A percentile compares a stretch with the other conserved stretches of the same genome.
phyloP scores from a whole-genome alignment of 2,329 filamentous ascomycete genomes.

The Colletotrichum plurivorum region DNA sequence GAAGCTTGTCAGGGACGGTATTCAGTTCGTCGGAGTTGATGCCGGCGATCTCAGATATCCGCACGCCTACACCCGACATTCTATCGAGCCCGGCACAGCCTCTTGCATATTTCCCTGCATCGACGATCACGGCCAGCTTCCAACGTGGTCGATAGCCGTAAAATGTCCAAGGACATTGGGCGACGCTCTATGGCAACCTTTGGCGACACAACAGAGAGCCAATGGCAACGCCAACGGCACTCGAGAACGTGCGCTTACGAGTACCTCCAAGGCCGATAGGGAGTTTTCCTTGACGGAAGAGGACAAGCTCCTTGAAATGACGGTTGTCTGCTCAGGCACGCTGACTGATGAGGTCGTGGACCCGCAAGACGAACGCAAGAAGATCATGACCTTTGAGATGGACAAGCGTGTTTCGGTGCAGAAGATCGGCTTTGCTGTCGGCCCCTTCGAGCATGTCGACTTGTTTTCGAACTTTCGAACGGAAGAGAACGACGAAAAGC shows the following conservation, averaged over 20 bases:
- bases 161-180: constrained; percentile 89
- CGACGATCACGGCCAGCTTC: constrained; percentile 85
- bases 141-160: constrained; percentile 90
- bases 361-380: constrained; percentile 82
- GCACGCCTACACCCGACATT: constrained; percentile 91
- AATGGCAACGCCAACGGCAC: constrained; percentile 49
- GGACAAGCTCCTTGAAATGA: constrained; percentile 90
- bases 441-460: constrained; percentile 95
- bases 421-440: constrained; percentile 93
- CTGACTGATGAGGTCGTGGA: constrained; percentile 87
- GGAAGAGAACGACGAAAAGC: constrained; percentile 90
- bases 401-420: constrained; percentile 83
- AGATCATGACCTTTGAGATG: constrained; percentile 88
- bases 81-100: constrained; percentile 81
- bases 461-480: constrained; percentile 87
- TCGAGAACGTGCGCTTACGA: constrained; percentile 52
- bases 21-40: constrained; percentile 92
- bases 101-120: constrained; percentile 94
- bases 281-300: constrained; percentile 73
- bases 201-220: constrained; percentile 55
- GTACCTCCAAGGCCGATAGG: constrained; percentile 56
- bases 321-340: constrained; percentile 91
- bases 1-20: constrained; percentile 82
- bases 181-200: constrained; percentile 74
- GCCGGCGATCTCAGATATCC: constrained; percentile 87